Evolutionary conservation across 108 stramenopile genomes (phyloP).

Genomic region (Cyclotella choctawhatcheeana): DNA sequence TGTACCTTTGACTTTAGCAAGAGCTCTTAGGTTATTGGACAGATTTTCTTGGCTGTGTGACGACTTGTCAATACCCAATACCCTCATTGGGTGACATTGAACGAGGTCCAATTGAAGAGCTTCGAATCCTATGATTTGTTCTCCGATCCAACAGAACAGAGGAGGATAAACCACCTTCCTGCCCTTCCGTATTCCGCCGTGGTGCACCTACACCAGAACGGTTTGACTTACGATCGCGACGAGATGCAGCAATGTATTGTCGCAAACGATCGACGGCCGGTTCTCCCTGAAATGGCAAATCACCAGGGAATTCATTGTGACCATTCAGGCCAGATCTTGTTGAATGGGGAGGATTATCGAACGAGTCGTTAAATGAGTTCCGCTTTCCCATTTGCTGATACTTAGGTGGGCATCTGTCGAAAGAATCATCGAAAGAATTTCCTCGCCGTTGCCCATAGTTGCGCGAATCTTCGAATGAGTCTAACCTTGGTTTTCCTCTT

Average conservation of each 20-base stretch:
- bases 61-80: no score
- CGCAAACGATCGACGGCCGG: constrained; percentile 4
- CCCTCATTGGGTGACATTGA: no score
- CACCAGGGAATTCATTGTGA: no score
- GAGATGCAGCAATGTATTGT: not conserved
- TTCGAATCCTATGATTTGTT: not conserved
- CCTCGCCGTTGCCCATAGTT: not conserved
- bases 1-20: no score
- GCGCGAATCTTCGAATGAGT: not conserved
- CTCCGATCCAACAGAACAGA: not conserved
- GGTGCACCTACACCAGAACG: no score
- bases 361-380: not conserved
- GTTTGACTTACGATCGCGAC: no score
- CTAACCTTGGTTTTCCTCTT: not conserved
- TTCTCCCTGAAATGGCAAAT: not conserved
- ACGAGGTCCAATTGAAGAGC: constrained; percentile 1
- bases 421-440: constrained; percentile 11
- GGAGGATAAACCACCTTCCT: not conserved
- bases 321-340: no score
- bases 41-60: not conserved
- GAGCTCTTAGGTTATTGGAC: constrained; percentile 5
- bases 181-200: not conserved
- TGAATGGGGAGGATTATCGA: not conserved
- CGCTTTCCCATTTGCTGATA: no score
- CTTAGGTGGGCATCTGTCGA: not conserved